phyloP scores from a whole-genome alignment of 2,329 filamentous ascomycete genomes.

The Chrysoporthe deuterocubensis region DNA sequence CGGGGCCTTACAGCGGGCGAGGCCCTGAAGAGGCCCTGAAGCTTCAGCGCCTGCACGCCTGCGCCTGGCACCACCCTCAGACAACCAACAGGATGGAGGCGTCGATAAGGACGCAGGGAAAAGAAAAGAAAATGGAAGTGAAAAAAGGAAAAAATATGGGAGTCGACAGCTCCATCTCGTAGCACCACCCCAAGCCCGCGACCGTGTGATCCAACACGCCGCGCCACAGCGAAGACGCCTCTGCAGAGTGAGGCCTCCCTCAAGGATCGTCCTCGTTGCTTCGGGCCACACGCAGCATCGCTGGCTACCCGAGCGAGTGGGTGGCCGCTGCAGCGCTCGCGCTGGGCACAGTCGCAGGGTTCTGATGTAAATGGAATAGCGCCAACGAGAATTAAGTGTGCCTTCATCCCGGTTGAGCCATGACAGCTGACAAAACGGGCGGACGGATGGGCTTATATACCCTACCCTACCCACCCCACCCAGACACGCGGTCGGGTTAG shows the following conservation, averaged over 20 bases:
- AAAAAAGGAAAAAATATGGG: constrained; percentile 43
- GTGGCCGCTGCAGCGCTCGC: constrained; percentile 69
- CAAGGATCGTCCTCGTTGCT: constrained; percentile 72
- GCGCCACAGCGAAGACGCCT: constrained; percentile 71
- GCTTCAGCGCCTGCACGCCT: constrained; percentile 5
- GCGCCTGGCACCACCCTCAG: not conserved
- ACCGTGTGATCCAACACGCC: constrained; percentile 70
- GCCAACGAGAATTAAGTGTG: constrained; percentile 54
- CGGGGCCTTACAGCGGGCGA: not conserved
- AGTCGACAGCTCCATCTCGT: constrained; percentile 61
- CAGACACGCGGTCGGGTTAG: no score
- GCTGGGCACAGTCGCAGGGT: constrained; percentile 64
- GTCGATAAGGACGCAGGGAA: not conserved
- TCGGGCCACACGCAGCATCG: constrained; percentile 66
- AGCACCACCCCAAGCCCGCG: constrained; percentile 60
- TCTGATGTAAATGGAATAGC: constrained; percentile 60
- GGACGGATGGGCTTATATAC: not conserved
- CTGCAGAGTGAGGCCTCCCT: constrained; percentile 76
- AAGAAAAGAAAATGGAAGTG: constrained; percentile 29
- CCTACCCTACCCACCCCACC: no score
- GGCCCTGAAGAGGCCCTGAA: not conserved
- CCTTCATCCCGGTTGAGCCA: constrained; percentile 63
- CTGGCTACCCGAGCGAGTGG: constrained; percentile 71
- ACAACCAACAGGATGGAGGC: not conserved
- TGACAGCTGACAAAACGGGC: constrained; percentile 55